phyloP scores from a whole-genome alignment of 208 protist species.

The Crithidia sp. region DNA sequence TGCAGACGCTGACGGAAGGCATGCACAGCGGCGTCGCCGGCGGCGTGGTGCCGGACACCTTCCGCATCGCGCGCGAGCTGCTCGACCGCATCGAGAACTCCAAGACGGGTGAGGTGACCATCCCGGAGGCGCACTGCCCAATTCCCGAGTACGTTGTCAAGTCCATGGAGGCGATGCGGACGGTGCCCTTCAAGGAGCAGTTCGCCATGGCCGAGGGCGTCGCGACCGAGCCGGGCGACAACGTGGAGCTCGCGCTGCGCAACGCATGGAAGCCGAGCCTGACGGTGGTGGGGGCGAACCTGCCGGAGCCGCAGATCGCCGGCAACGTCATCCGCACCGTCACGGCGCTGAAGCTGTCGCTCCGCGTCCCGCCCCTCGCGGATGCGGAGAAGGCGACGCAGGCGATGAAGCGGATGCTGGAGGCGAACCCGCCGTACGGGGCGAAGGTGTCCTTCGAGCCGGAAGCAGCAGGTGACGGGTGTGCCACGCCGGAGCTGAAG shows the following conservation, averaged over 20 bases:
- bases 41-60: slow-evolving; percentile 95
- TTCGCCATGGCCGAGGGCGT: slow-evolving; percentile 57
- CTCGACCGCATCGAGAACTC: slow-evolving; percentile 93
- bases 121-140: slow-evolving; percentile 86
- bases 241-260: slow-evolving; percentile 85
- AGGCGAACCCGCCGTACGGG: slow-evolving; percentile 90
- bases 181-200: slow-evolving; percentile 70
- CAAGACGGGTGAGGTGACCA: slow-evolving; percentile 88
- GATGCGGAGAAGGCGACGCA: slow-evolving; percentile 56
- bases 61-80: slow-evolving; percentile 91
- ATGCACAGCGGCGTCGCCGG: slow-evolving; percentile 93
- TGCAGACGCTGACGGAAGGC: slow-evolving; percentile 87
- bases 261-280: slow-evolving; percentile 95
- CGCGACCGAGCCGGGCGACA: slow-evolving; percentile 45
- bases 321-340: slow-evolving; percentile 94
- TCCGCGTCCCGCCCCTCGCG: slow-evolving; percentile 91
- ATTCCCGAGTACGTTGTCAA: slow-evolving; percentile 81
- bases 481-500: slow-evolving; percentile 76
- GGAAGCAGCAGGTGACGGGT: slow-evolving; percentile 76
- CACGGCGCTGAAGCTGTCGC: slow-evolving; percentile 91
- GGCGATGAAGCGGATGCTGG: slow-evolving; percentile 77
- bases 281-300: slow-evolving; percentile 90
- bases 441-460: slow-evolving; percentile 88
- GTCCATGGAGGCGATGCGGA: slow-evolving; percentile 65
- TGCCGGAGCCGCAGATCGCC: slow-evolving; percentile 79